phyloP scores from a whole-genome alignment of 108 stramenopile species.

The Cyclotella choctawhatcheeana region DNA sequence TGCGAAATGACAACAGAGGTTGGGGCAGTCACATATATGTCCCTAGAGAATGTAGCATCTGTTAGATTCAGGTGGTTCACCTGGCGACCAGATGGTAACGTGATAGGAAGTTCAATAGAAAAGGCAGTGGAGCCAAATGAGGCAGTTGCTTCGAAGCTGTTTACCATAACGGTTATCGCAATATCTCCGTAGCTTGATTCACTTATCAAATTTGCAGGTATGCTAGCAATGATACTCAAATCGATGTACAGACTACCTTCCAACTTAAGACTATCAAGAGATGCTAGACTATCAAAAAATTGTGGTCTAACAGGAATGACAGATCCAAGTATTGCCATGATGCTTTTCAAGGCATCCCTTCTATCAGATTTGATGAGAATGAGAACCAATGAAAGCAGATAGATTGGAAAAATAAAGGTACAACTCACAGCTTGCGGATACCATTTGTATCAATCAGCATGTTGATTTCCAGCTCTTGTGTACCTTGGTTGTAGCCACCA shows the following conservation, averaged over 20 bases:
- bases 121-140: neutral
- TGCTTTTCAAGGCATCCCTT: neutral
- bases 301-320: neutral
- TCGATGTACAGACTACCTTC: neutral
- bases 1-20: neutral
- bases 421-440: conserved; percentile 16
- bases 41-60: neutral
- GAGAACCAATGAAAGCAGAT: too few species aligned
- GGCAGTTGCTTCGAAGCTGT: neutral
- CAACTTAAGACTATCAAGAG: neutral
- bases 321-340: neutral
- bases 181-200: neutral
- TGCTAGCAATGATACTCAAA: neutral
- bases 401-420: too few species aligned
- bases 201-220: neutral
- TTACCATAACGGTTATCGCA: neutral
- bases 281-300: conserved; percentile 16
- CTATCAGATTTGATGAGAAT: too few species aligned
- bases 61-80: neutral
- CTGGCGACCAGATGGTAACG: neutral
- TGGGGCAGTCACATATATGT: neutral
- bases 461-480: conserved; percentile 17
- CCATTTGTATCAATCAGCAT: conserved; percentile 1
- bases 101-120: neutral
- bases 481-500: conserved; percentile 25